Conservation (phyloP, 495 filamentous ascomycete species). For the Xylaria longipes region DNA sequence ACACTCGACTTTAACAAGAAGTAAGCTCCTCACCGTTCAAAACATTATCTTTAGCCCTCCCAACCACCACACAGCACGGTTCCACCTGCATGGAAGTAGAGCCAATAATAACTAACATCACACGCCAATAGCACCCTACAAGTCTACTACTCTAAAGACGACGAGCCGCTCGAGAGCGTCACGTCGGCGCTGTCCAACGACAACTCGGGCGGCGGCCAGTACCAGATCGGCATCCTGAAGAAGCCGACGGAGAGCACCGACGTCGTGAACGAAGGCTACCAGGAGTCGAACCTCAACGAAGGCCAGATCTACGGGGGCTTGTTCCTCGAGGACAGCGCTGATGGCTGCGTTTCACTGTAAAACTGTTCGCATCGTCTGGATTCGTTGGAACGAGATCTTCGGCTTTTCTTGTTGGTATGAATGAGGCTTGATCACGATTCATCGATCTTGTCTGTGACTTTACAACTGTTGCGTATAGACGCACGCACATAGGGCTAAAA, state of each 20-base stretch:
- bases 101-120: neutral
- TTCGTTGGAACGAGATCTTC: neutral
- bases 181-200: constrained; percentile 55
- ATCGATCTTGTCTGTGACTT: neutral
- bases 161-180: constrained; percentile 54
- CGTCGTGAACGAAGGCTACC: constrained; percentile 60
- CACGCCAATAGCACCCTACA: constrained; percentile 54
- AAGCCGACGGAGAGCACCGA: constrained; percentile 61
- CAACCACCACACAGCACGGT: neutral
- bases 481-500: neutral
- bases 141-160: constrained; percentile 58
- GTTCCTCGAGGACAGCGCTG: constrained; percentile 59
- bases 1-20: constrained; percentile 58
- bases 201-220: constrained; percentile 61
- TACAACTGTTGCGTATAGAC: neutral
- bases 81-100: neutral
- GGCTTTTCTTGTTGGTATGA: too few species aligned
- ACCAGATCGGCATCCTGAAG: constrained; percentile 64
- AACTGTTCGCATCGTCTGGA: neutral
- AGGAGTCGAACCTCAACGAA: constrained; percentile 56
- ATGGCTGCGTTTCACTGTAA: constrained; percentile 52
- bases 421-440: neutral
- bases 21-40: too few species aligned
- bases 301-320: constrained; percentile 62
- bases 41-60: neutral